Evolutionary conservation across 257 asterid genomes (phyloP).

Genomic region (Paulownia fortunei): DNA sequence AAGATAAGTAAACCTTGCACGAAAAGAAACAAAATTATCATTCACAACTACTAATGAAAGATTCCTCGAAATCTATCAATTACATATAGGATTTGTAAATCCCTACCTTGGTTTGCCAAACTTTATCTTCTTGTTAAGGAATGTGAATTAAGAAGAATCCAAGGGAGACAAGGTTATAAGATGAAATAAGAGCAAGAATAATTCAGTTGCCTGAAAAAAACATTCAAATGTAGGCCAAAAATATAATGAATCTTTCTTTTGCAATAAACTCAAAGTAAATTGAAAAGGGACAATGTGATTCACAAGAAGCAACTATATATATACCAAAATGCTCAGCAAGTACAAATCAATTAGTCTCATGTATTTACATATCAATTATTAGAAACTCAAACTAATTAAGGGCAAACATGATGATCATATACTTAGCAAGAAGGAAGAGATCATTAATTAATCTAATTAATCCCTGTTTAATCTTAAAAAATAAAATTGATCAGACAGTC

Average conservation of each 20-base stretch:
- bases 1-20: conserved; percentile 8
- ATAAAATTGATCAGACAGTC: not conserved
- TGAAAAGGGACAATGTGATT: not conserved
- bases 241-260: not conserved
- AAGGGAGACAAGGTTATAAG: not conserved
- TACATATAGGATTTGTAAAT: not conserved
- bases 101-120: not conserved
- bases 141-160: not conserved
- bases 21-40: conserved; percentile 20
- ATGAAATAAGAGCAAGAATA: not conserved
- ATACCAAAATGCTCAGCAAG: not conserved
- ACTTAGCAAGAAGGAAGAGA: not conserved
- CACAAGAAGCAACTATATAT: not conserved
- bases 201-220: conserved; percentile 21
- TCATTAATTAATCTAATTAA: not conserved
- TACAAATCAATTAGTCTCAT: not conserved
- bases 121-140: not conserved
- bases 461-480: conserved; percentile 3
- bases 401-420: not conserved
- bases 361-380: not conserved
- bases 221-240: conserved; percentile 40
- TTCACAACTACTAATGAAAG: too few species aligned
- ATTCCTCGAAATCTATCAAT: too few species aligned
- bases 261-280: not conserved
- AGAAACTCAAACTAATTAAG: not conserved